A percentile compares a stretch with the other conserved stretches of the same genome.
These are phyloP conservation scores for Coemansia sp. DNA, from an alignment of 371 early-diverging fungal species.

Conservation along the genomic window DNA sequence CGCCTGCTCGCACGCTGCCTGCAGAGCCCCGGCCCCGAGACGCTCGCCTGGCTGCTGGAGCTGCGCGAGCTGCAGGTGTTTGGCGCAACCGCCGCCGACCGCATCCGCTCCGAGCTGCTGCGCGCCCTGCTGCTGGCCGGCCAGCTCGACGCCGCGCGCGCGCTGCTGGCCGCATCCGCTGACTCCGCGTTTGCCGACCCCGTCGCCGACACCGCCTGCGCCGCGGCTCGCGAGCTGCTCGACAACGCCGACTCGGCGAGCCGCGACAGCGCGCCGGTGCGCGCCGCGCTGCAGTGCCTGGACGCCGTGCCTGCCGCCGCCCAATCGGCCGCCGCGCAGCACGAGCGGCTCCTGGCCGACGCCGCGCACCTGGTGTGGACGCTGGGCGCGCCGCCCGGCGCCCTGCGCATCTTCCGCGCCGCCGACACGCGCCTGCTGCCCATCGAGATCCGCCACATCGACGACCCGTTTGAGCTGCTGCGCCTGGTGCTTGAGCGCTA, in stretches of 20 bases:
- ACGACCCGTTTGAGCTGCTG: conserved; percentile 20
- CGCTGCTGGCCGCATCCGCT: conserved; percentile 6
- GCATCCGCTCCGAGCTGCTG: conserved; percentile 12
- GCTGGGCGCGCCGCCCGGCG: conserved; percentile 9
- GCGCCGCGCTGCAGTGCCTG: conserved; percentile 23
- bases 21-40: neutral
- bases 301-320: neutral
- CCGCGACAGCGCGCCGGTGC: conserved; percentile 12
- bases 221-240: conserved; percentile 36
- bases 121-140: conserved; percentile 9
- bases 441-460: conserved; percentile 25
- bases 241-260: conserved; percentile 36
- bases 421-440: conserved; percentile 11
- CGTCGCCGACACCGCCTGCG: conserved; percentile 17
- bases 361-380: conserved; percentile 19
- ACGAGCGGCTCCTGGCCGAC: conserved; percentile 26
- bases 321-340: conserved; percentile 4
- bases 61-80: conserved; percentile 16
- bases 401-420: neutral
- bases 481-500: conserved; percentile 14
- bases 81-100: neutral
- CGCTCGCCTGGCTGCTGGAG: neutral
- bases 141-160: conserved; percentile 20
- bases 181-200: conserved; percentile 6
- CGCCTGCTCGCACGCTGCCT: conserved; percentile 11